phyloP scores from a whole-genome alignment of 148 eudicot genomes.

The Bassia scoparia region DNA sequence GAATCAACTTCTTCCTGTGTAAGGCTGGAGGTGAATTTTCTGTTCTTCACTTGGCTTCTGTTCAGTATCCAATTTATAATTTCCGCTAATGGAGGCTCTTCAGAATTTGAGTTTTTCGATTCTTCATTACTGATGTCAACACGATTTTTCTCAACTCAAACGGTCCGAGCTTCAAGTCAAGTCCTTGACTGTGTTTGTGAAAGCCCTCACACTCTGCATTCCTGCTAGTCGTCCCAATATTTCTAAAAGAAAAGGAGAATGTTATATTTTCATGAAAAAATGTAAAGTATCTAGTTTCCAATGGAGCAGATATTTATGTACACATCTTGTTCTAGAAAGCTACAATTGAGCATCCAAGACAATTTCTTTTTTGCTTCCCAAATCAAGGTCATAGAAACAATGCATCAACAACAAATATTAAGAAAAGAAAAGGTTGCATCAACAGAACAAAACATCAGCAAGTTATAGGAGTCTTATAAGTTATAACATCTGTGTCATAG shows the following conservation, averaged over 20 bases:
- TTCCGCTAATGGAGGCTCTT: background rate
- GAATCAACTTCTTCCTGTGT: slow-evolving; percentile 1
- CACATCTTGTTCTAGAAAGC: background rate
- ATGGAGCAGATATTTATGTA: background rate
- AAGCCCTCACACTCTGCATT: slow-evolving; percentile 68
- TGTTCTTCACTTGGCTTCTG: background rate
- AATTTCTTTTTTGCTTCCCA: background rate
- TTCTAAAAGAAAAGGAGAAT: slow-evolving; percentile 35
- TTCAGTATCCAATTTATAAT: background rate
- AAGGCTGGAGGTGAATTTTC: background rate
- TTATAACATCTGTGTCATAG: background rate
- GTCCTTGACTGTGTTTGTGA: slow-evolving; percentile 50
- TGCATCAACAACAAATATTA: background rate
- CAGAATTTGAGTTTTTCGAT: background rate
- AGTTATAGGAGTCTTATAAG: background rate
- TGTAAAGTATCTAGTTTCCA: too few species aligned
- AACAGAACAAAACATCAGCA: too few species aligned
- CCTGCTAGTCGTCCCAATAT: slow-evolving; percentile 45
- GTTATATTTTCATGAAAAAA: background rate
- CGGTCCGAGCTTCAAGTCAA: slow-evolving; percentile 66
- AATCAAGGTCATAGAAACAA: background rate
- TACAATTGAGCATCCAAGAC: background rate
- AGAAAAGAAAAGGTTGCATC: background rate
- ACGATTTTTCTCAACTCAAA: slow-evolving; percentile 29
- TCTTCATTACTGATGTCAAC: background rate